Evolutionary conservation across 2,329 filamentous ascomycete species (phyloP), one percentile per base, ranked within the genome.

Genomic region (Trichothecium sympodiale): DNA sequence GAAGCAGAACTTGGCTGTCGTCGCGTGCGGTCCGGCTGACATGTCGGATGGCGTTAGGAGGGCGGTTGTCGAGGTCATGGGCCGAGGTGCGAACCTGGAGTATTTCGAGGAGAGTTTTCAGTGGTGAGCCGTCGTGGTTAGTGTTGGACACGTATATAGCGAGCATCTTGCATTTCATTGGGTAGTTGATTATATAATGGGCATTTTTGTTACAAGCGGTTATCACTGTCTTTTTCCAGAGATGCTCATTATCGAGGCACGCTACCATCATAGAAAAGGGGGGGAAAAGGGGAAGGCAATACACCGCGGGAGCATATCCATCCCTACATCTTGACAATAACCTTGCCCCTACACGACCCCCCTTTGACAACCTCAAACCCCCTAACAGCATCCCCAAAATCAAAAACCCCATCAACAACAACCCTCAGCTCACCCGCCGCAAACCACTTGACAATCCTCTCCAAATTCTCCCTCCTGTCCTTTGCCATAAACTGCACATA

Each of bases 291-390:
- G n/a, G n/a, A n/a, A n/a, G n/a, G n/a, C n/a, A n/a, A n/a, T n/a
- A n/a, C 20, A 25, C 20, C 6, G 10, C 6, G 20, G 6, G 6
- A 10, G 20, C 20, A 10, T 6, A 25, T 25, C 20, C 20, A 25
- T 25, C n/a, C n/a, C n/a, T n/a, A n/a, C 6, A 41, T 34, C 17
- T 30, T 34, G 15, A 62, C 46, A 27, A 81, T 59, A 44, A 82
- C 57, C 60, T 82, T 83, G 1, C 78, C 78, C 35, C 57, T 68
- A 4, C 69, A 61, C n/a, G 71, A 63, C 0, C 71, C 71, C 3
- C 65, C 69, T 56, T 73, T 76, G 46, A 81, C 48, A 41, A 64
- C 69, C 51, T 68, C 64, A 54, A 70, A 77, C 3, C 75, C 78
- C 47, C 69, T 61, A 1, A 59, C 55, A 2, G 61, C 67, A 37